Percentiles rank a stretch among this genome's conserved stretches.
Conservation (phyloP, 805 yeast species). For the Wickerhamomyces strasburgensis region DNA sequence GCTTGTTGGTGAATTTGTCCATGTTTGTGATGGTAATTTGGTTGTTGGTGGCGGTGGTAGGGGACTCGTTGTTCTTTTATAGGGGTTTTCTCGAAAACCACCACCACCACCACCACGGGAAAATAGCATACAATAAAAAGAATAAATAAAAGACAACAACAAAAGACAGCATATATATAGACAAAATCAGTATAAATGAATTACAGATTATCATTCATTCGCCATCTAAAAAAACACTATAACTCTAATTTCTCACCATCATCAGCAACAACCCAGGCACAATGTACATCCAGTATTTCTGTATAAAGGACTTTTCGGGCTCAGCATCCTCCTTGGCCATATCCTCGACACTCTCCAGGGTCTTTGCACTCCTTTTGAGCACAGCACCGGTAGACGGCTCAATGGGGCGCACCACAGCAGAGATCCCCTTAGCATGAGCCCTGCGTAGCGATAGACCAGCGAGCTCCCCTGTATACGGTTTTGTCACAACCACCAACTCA, state of each 20-base stretch:
- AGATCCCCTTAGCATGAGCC: constrained; percentile 7
- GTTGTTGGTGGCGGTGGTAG: neutral
- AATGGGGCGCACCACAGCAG: constrained; percentile 12
- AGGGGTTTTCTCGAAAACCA: too few relatives aligned
- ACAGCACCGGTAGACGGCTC: neutral
- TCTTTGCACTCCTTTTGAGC: constrained; percentile 6
- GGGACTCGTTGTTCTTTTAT: neutral
- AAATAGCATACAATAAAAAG: neutral
- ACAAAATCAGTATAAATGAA: too few relatives aligned
- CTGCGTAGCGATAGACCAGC: constrained; percentile 11
- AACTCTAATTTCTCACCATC: constrained; percentile 20
- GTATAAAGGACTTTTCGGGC: constrained; percentile 42
- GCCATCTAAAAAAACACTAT: too few relatives aligned
- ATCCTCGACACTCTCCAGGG: constrained; percentile 1
- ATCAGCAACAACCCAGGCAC: constrained; percentile 44
- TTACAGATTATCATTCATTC: too few relatives aligned
- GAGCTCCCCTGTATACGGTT: constrained; percentile 18
- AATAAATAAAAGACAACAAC: neutral
- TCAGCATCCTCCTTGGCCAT: constrained; percentile 5
- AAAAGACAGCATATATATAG: neutral
- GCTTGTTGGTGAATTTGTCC: constrained; percentile 4
- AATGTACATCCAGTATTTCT: constrained; percentile 59
- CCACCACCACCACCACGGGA: too few relatives aligned
- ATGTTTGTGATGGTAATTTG: constrained; percentile 11
- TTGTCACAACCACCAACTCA: constrained; percentile 13